Percentiles rank a stretch among this genome's conserved stretches.
These are phyloP conservation scores for Plasmodium ovale DNA, from an alignment of 169 alveolate genomes.

Conservation along the genomic window DNA sequence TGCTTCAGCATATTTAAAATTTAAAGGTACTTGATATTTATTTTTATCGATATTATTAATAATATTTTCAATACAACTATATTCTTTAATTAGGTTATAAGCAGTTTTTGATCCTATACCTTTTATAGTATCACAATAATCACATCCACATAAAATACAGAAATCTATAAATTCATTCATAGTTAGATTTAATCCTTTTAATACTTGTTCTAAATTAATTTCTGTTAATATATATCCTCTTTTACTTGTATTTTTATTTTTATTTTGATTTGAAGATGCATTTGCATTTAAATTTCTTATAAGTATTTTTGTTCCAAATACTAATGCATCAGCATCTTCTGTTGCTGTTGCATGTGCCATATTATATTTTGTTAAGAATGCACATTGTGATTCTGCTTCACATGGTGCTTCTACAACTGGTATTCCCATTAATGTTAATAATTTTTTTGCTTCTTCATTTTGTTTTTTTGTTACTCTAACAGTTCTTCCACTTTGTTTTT, in stretches of 20 bases:
- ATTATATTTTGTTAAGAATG: slow-evolving; percentile 92
- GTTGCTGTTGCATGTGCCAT: slow-evolving; percentile 95
- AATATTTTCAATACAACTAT: slow-evolving; percentile 91
- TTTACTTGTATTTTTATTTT: slow-evolving; percentile 41
- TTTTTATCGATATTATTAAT: slow-evolving; percentile 83
- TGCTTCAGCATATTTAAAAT: slow-evolving; percentile 83
- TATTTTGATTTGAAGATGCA: slow-evolving; percentile 79
- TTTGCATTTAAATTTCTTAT: slow-evolving; percentile 82
- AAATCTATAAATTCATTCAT: slow-evolving; percentile 96
- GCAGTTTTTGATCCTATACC: slow-evolving; percentile 98
- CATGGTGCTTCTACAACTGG: slow-evolving; percentile 96
- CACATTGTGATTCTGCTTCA: slow-evolving; percentile 99
- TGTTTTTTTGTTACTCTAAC: slow-evolving; percentile 93
- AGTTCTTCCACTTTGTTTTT: slow-evolving; percentile 93
- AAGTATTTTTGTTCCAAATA: slow-evolving; percentile 93
- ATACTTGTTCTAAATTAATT: slow-evolving; percentile 84
- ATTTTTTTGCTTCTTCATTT: slow-evolving; percentile 94
- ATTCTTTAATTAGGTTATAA: slow-evolving; percentile 91
- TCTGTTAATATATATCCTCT: slow-evolving; percentile 80
- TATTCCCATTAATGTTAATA: slow-evolving; percentile 94
- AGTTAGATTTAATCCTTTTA: slow-evolving; percentile 87
- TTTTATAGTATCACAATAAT: slow-evolving; percentile 94
- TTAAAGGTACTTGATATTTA: slow-evolving; percentile 75
- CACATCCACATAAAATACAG: slow-evolving; percentile 99
- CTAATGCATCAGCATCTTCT: slow-evolving; percentile 98